Percentiles rank a stretch among this genome's conserved stretches.
Conservation (phyloP, 768 basidiomycete species). For the Leccinum barrowsii region DNA sequence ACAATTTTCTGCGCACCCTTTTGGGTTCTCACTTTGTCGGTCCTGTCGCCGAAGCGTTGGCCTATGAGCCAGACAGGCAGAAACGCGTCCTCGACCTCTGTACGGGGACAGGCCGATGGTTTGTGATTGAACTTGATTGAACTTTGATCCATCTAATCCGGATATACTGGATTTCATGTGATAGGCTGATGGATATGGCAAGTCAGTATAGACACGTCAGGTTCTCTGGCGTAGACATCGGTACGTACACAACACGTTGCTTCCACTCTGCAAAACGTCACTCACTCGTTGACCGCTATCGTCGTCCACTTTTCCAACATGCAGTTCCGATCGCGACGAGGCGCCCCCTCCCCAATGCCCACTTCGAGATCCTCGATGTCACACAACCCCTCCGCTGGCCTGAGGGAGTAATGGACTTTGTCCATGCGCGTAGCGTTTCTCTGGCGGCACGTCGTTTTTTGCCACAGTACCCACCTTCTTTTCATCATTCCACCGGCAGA, state of each 20-base stretch:
- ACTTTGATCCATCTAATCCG: constrained; percentile 17
- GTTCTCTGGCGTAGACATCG: constrained; percentile 75
- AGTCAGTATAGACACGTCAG: constrained; percentile 55
- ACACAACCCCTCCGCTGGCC: constrained; percentile 49
- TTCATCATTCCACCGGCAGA: constrained; percentile 37
- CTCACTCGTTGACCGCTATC: constrained; percentile 10
- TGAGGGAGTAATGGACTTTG: constrained; percentile 56
- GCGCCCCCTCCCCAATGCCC: constrained; percentile 56
- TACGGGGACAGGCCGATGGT: constrained; percentile 76
- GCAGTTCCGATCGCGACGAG: constrained; percentile 71
- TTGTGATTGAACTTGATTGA: constrained; percentile 25
- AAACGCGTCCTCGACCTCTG: constrained; percentile 70
- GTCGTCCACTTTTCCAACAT: constrained; percentile 1
- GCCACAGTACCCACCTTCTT: constrained; percentile 3
- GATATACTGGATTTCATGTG: constrained; percentile 9
- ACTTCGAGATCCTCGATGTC: constrained; percentile 66
- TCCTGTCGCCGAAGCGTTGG: constrained; percentile 54
- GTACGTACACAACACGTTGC: constrained; percentile 38
- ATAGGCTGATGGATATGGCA: constrained; percentile 77
- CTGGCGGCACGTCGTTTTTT: constrained; percentile 51
- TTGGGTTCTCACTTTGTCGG: constrained; percentile 58
- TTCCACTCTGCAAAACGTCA: constrained; percentile 8
- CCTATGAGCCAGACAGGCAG: constrained; percentile 35
- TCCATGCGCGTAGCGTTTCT: constrained; percentile 59
- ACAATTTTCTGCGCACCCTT: constrained; percentile 46